These are phyloP conservation scores for Bothriochloa decipiens DNA, from an alignment of 176 grass and related monocot genomes.

Conservation along the genomic window DNA sequence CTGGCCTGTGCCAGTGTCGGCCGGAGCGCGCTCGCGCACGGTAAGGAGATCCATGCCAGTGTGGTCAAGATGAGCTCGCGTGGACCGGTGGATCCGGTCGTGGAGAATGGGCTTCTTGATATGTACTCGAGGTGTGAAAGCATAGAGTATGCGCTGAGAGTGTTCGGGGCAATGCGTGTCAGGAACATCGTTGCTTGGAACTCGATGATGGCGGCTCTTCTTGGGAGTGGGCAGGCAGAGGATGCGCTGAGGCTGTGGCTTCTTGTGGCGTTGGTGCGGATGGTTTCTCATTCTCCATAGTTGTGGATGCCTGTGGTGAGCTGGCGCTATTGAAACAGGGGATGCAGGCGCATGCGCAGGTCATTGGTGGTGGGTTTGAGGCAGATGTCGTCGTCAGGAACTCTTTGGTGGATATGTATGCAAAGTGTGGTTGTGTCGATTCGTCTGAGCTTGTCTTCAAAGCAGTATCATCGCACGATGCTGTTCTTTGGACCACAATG, in stretches of 20 bases:
- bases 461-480: constrained; percentile 5
- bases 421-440: constrained; percentile 60
- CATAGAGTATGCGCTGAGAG: constrained; percentile 25
- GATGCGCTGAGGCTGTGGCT: constrained; percentile 50
- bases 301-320: constrained; percentile 47
- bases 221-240: constrained; percentile 45
- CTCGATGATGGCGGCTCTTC: constrained; percentile 57
- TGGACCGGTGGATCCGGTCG: constrained; percentile 36
- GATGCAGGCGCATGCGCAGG: constrained; percentile 44
- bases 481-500: constrained; percentile 70
- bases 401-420: constrained; percentile 67
- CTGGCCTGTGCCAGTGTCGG: constrained; percentile 41
- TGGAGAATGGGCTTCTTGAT: constrained; percentile 60
- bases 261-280: constrained; percentile 26
- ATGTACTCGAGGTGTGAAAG: constrained; percentile 54
- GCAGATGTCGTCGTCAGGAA: constrained; percentile 51
- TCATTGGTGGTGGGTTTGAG: constrained; percentile 44
- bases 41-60: constrained; percentile 60
- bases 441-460: constrained; percentile 51
- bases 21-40: constrained; percentile 4
- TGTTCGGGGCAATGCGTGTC: constrained; percentile 46
- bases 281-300: constrained; percentile 61
- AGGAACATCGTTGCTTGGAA: constrained; percentile 59
- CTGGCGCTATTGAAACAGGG: constrained; percentile 57
- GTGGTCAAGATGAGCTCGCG: constrained; percentile 43